A percentile compares a stretch with the other conserved stretches of the same genome.
phyloP scores from a whole-genome alignment of 148 eudicot genomes.

The Polygonum maritimum region DNA sequence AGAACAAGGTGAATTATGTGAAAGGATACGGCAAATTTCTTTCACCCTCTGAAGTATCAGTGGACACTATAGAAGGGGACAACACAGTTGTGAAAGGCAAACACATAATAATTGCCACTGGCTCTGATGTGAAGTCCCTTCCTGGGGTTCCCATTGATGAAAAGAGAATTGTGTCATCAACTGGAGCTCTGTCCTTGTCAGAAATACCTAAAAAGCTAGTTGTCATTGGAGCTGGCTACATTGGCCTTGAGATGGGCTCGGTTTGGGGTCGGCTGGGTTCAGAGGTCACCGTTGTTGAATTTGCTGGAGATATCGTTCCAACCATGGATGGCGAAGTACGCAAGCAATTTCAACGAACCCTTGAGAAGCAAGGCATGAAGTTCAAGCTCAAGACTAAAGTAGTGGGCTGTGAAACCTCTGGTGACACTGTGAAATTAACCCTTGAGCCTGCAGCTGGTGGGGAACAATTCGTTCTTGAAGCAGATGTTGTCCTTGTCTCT shows the following conservation, averaged over 20 bases:
- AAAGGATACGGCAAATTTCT: slow-evolving; percentile 79
- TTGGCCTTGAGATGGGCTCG: slow-evolving; percentile 93
- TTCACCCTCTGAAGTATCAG: slow-evolving; percentile 80
- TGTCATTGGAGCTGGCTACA: slow-evolving; percentile 95
- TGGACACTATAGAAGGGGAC: slow-evolving; percentile 62
- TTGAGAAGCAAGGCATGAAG: slow-evolving; percentile 95
- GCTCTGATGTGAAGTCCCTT: slow-evolving; percentile 83
- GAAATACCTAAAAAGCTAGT: slow-evolving; percentile 75
- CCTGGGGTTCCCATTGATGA: slow-evolving; percentile 92
- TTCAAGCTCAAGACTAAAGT: slow-evolving; percentile 92
- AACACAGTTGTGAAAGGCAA: slow-evolving; percentile 76
- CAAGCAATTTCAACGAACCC: slow-evolving; percentile 82
- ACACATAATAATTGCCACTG: slow-evolving; percentile 81
- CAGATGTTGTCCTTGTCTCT: slow-evolving; percentile 89
- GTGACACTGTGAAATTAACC: slow-evolving; percentile 52
- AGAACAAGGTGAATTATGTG: slow-evolving; percentile 88
- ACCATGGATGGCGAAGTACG: slow-evolving; percentile 87
- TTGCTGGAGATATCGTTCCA: slow-evolving; percentile 78
- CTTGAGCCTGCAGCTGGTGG: slow-evolving; percentile 89
- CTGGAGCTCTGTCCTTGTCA: slow-evolving; percentile 68
- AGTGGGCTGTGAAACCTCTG: slow-evolving; percentile 64
- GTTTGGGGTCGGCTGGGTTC: slow-evolving; percentile 99
- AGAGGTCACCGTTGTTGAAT: slow-evolving; percentile 86
- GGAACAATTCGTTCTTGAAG: slow-evolving; percentile 63
- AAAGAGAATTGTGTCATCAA: slow-evolving; percentile 72